Evolutionary conservation across 306 rosid genomes (phyloP).

Genomic region (Styphnolobium japonicum): DNA sequence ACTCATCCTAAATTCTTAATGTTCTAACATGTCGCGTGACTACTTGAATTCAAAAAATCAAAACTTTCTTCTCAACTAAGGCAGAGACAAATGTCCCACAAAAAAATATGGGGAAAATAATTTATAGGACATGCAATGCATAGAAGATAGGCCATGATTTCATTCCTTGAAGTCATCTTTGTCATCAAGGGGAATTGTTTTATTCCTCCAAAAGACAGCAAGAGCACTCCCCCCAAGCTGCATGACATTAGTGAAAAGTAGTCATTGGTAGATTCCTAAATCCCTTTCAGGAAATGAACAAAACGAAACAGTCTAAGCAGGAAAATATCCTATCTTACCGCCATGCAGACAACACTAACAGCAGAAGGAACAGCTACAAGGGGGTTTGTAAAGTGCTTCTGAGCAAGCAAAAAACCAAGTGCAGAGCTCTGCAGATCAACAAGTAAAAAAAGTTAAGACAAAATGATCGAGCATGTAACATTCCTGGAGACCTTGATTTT

Average conservation of each 20-base stretch:
- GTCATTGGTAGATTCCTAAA: neutral
- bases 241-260: neutral
- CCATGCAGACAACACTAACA: slow-evolving; percentile 96
- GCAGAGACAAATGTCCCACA: neutral
- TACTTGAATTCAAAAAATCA: slow-evolving; percentile 5
- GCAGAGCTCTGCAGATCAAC: slow-evolving; percentile 74
- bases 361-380: slow-evolving; percentile 95
- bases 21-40: neutral
- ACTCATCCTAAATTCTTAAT: slow-evolving; percentile 16
- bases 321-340: slow-evolving; percentile 48
- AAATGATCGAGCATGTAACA: neutral
- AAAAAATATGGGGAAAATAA: neutral
- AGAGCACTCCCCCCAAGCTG: slow-evolving; percentile 97
- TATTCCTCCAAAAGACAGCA: slow-evolving; percentile 89
- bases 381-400: slow-evolving; percentile 88
- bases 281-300: neutral
- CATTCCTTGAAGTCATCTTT: slow-evolving; percentile 92
- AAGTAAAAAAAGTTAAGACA: neutral
- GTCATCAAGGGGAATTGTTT: slow-evolving; percentile 73
- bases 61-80: neutral
- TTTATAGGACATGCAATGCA: neutral
- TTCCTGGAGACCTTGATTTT: neutral
- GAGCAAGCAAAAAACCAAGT: slow-evolving; percentile 92
- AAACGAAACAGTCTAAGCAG: neutral
- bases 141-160: slow-evolving; percentile 16